Base-by-base conservation (phyloP, 768 basidiomycete species). In the Suillus fuscotomentosus region DNA sequence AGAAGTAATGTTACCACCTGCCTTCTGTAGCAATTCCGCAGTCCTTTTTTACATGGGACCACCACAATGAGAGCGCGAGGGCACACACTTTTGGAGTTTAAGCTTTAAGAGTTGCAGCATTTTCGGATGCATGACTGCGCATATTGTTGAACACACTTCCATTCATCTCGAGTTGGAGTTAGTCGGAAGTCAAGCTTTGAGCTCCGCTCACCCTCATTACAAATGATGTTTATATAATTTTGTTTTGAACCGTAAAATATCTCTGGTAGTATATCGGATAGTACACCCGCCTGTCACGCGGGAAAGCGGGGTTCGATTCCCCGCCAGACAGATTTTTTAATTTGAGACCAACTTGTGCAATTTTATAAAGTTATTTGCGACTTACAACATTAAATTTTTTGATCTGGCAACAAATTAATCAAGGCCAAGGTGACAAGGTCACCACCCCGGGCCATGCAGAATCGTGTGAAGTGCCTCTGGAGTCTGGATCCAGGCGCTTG, bases 241-340 rank as follows among this genome's bases (percentile, higher is more conserved):
- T 20, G 17, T 42, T 27, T 59, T 17, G 2, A 5, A 5, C 0
- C 1, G 0, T 11, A 10, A 9, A 13, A 67, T 15, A 15, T 67
- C 68, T 70, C 63, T 70, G 70, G 66, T 67, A 71, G 70, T 75
- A 75, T 77, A 77, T 77, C 76, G 76, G 76, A 72, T 76, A 77
- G 76, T 77, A 77, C 75, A 77, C 74, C 76, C 76, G 75, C 76
- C 71, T 59, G 63, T 38, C 42, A 55, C 73, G 73, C 73, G 73
- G 68, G 66, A 74, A 61, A 74, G 73, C 73, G 72, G 73, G 73
- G 73, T 74, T 74, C 73, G 73, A 74, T 64, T 74, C 73, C 73
- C 73, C 70, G 73, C 70, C 73, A 73, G 73, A 67, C 64, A 66
- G 65, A 57, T 47, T 57, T 67, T 67, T 31, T 31, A 5, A 31